Percentiles rank a stretch among this genome's conserved stretches.
phyloP scores from a whole-genome alignment of 148 eudicot species.

The Arctostaphylos glauca region DNA sequence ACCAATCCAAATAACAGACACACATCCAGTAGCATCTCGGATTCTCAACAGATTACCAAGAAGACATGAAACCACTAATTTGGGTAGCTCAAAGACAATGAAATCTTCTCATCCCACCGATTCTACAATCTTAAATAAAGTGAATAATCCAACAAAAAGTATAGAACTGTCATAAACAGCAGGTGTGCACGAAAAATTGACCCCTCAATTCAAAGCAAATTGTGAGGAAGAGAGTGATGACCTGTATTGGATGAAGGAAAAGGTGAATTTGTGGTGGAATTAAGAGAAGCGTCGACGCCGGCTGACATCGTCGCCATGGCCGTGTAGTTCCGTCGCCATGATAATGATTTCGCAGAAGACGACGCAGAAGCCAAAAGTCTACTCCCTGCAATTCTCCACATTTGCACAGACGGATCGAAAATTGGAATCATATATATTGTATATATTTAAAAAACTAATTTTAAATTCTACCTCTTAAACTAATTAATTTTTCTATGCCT shows the following conservation, averaged over 20 bases:
- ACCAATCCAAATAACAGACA: background rate
- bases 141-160: background rate
- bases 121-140: background rate
- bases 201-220: background rate
- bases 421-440: background rate
- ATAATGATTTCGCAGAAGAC: conserved; percentile 51
- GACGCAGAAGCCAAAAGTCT: conserved; percentile 69
- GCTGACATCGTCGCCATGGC: background rate
- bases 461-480: too few relatives aligned
- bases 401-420: background rate
- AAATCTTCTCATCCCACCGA: background rate
- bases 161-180: background rate
- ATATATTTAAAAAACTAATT: too few relatives aligned
- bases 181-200: background rate
- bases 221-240: background rate
- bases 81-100: background rate
- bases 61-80: background rate
- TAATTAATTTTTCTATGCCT: too few relatives aligned
- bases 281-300: background rate
- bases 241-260: background rate
- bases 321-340: background rate
- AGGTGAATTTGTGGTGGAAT: background rate
- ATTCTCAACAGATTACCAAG: background rate
- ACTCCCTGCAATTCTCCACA: conserved; percentile 53
- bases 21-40: background rate